Conservation (phyloP, 2,329 filamentous ascomycete genomes). For the Colletotrichum endophyticum region DNA sequence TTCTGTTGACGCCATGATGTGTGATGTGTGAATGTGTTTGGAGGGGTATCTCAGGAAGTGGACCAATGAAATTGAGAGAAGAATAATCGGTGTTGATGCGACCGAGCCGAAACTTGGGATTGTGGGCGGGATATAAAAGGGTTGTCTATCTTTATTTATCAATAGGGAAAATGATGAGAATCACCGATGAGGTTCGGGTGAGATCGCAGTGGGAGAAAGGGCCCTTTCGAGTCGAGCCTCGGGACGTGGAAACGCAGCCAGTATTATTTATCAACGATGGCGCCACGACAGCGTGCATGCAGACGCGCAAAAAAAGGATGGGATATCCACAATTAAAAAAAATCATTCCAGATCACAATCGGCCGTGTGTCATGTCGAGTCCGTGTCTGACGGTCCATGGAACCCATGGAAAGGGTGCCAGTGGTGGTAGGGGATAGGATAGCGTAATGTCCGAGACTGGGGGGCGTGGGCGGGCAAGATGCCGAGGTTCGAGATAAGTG, state of each 20-base stretch:
- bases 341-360: neutral
- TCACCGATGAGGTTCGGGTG: neutral
- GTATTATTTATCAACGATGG: conserved; percentile 9
- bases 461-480: neutral
- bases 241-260: neutral
- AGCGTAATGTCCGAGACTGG: conserved; percentile 8
- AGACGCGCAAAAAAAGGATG: neutral
- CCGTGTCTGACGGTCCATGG: neutral
- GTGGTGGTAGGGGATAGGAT: neutral
- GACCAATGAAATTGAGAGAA: neutral
- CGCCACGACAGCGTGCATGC: neutral
- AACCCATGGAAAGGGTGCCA: neutral
- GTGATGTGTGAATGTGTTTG: neutral
- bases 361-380: neutral
- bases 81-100: neutral
- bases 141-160: neutral
- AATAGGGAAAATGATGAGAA: neutral
- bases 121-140: neutral
- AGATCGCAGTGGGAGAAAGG: neutral
- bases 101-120: neutral
- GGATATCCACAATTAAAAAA: conserved; percentile 10
- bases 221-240: neutral
- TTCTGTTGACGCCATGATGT: conserved; percentile 19
- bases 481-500: conserved; percentile 10
- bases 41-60: neutral